Base-by-base conservation (phyloP, 805 yeast species). In the Metschnikowia picachoensis region DNA sequence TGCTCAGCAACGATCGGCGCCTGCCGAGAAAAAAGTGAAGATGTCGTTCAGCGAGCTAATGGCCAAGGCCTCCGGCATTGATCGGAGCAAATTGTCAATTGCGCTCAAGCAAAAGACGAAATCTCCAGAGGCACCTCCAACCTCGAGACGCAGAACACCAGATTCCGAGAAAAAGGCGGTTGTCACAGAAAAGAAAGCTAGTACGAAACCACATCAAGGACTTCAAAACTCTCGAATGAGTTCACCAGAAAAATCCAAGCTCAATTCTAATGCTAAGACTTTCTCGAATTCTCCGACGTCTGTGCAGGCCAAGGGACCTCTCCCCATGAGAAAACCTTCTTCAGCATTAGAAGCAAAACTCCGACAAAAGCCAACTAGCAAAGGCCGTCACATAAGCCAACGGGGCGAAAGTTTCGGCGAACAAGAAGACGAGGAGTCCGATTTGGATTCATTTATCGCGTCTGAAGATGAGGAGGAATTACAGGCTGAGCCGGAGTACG, bases 11-110 rank as follows among this genome's bases (percentile, higher is more conserved):
- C 25, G 25, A 7, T 20, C 25, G 25, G 25, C 25, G 25, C 25
- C 25, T 20, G 25, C 12, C 32, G 32, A 37, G 30, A 44, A 38
- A 40, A 45, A 45, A 33, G 47, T 54, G 37, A 77, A 80, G 59
- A 62, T 83, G 60, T 78, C 81, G 14, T 85, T 83, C 59, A 75
- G 74, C 45, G 87, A 86, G 37, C 70, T 85, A 43, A 80, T 85
- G 86, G 79, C 79, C 57, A 79, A 79, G 59, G 94, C 92, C 0
- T 76, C 76, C 12, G 65, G 67, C 11, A 77, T 85, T 2, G 86
- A 84, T 58, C 69, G 73, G 43, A 57, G 60, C 44, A 70, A 69
- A 52, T 59, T 72, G 38, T 64, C 71, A 10, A 67, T 72, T 28
- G 53, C 59, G 3, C 27, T 73, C 60, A 50, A 73, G 70, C 59